Conservation (phyloP, 106 monocot genomes). For the Platanthera zijinensis region DNA sequence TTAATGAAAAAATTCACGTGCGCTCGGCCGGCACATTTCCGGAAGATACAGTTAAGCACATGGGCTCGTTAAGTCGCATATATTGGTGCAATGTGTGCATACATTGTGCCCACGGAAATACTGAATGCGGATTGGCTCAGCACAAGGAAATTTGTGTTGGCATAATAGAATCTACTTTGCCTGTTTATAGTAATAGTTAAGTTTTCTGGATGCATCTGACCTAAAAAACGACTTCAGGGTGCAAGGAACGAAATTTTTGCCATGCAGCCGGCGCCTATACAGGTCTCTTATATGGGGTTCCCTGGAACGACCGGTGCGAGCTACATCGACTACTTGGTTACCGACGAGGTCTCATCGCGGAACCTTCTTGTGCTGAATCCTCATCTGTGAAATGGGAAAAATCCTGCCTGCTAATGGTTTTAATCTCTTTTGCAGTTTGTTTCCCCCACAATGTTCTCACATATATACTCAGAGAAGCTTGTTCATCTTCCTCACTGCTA, state of each 20-base stretch:
- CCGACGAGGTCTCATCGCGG: slow-evolving; percentile 59
- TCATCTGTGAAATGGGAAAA: background rate
- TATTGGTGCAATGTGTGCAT: too few species aligned
- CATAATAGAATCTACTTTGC: background rate
- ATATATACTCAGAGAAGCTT: slow-evolving; percentile 97
- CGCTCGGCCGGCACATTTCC: too few species aligned
- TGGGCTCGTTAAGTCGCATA: too few species aligned
- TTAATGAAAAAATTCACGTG: too few species aligned
- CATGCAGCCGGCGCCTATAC: slow-evolving; percentile 88
- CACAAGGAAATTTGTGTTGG: background rate
- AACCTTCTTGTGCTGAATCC: background rate
- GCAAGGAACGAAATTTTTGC: slow-evolving; percentile 98
- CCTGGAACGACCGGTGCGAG: slow-evolving; percentile 92
- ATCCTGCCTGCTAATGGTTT: slow-evolving; percentile 1
- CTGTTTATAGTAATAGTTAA: background rate
- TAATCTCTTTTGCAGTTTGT: slow-evolving; percentile 60
- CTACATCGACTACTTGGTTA: slow-evolving; percentile 89
- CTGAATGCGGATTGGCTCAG: too few species aligned
- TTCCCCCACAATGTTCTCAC: slow-evolving; percentile 65
- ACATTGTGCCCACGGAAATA: too few species aligned
- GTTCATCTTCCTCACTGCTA: slow-evolving; percentile 97
- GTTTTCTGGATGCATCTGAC: background rate
- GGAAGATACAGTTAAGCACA: too few species aligned
- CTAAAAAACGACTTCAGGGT: slow-evolving; percentile 34
- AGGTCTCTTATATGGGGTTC: slow-evolving; percentile 99